These are phyloP conservation scores for Pogostemon cablin DNA, from an alignment of 257 asterid species.

Conservation along the genomic window DNA sequence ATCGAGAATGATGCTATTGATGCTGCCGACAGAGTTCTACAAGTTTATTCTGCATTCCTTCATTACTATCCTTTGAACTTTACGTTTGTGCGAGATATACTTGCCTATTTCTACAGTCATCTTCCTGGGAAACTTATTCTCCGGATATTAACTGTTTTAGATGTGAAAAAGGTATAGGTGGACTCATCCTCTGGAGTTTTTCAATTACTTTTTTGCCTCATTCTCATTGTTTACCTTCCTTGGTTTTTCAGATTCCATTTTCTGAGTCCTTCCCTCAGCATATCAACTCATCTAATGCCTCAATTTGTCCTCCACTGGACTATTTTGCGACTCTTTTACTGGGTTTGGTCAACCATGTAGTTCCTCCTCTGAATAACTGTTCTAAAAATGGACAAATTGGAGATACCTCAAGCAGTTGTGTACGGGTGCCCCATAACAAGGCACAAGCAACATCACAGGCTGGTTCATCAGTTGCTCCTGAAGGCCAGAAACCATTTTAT, in stretches of 20 bases:
- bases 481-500: constrained; percentile 85
- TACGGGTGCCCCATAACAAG: constrained; percentile 56
- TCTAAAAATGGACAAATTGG: constrained; percentile 34
- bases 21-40: constrained; percentile 93
- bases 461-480: constrained; percentile 51
- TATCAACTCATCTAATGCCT: constrained; percentile 74
- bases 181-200: neutral
- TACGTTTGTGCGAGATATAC: constrained; percentile 96
- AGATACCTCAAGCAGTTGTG: constrained; percentile 37
- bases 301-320: constrained; percentile 85
- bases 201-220: constrained; percentile 16
- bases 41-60: constrained; percentile 77
- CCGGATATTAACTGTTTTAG: constrained; percentile 75
- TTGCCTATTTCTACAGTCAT: constrained; percentile 95
- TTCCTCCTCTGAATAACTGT: constrained; percentile 76
- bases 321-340: constrained; percentile 86
- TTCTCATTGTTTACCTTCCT: constrained; percentile 33
- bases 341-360: constrained; percentile 86
- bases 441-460: constrained; percentile 41
- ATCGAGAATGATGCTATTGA: constrained; percentile 91
- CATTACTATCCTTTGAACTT: constrained; percentile 88
- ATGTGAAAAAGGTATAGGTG: constrained; percentile 75
- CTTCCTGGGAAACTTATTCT: constrained; percentile 88
- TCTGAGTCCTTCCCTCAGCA: constrained; percentile 96
- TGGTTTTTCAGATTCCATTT: constrained; percentile 78